These are phyloP conservation scores for Penicillium sp. DNA, from an alignment of 2,329 filamentous ascomycete genomes.

Conservation along the genomic window DNA sequence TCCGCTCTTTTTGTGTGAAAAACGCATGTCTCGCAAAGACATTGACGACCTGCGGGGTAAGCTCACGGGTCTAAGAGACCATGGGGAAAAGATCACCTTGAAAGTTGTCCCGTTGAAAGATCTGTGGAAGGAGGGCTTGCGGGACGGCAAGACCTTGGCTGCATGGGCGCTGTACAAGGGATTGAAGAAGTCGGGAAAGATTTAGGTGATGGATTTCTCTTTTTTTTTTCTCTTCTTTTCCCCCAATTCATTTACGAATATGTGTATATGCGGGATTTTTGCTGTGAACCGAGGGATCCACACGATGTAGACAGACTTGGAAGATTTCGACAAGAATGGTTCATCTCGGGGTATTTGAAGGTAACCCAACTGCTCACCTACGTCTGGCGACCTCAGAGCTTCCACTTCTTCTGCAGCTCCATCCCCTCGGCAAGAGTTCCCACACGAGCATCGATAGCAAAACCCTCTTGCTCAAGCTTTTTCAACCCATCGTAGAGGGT, in stretches of 20 bases:
- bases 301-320: too few relatives aligned
- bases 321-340: neutral
- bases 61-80: conserved; percentile 49
- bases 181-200: conserved; percentile 42
- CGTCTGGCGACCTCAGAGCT: conserved; percentile 6
- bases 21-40: conserved; percentile 43
- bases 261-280: too few relatives aligned
- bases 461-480: conserved; percentile 62
- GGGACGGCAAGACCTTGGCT: conserved; percentile 53
- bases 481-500: conserved; percentile 62
- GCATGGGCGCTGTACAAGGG: conserved; percentile 53
- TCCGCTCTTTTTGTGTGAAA: conserved; percentile 51
- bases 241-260: too few relatives aligned
- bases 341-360: neutral
- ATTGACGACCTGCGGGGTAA: conserved; percentile 49
- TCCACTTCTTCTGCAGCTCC: conserved; percentile 56
- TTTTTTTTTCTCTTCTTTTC: too few relatives aligned
- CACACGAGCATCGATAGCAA: conserved; percentile 71
- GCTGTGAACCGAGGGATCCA: too few relatives aligned
- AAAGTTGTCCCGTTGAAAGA: conserved; percentile 48
- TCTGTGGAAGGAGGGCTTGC: conserved; percentile 49
- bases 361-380: neutral
- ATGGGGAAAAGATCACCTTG: conserved; percentile 55
- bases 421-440: conserved; percentile 74
- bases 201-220: conserved; percentile 20